A percentile compares a stretch with the other conserved stretches of the same genome.
phyloP scores from a whole-genome alignment of 1,284 basidiomycete species.

The Trametes versicolor region DNA sequence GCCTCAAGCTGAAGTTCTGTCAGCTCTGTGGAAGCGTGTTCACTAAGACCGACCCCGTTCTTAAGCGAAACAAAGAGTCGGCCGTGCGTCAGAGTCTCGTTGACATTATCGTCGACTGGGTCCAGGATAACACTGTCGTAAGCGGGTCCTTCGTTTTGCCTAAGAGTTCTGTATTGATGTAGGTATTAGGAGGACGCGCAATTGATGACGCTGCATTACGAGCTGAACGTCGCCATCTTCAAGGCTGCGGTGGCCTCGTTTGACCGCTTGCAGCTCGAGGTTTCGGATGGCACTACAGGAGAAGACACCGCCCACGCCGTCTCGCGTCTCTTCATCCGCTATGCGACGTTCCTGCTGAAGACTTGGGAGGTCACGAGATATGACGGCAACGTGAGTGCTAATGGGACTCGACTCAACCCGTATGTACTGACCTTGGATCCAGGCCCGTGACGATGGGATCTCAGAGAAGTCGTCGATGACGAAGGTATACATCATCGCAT shows the following conservation, averaged over 20 bases:
- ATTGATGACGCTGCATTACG: slow-evolving; percentile 47
- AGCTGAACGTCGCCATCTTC: slow-evolving; percentile 79
- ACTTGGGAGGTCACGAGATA: slow-evolving; percentile 63
- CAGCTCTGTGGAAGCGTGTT: slow-evolving; percentile 76
- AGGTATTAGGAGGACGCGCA: slow-evolving; percentile 15
- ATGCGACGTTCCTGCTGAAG: slow-evolving; percentile 72
- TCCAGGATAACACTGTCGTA: slow-evolving; percentile 61
- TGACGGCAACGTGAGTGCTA: slow-evolving; percentile 52
- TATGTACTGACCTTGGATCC: background rate
- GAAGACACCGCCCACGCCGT: slow-evolving; percentile 77
- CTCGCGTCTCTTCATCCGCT: slow-evolving; percentile 82
- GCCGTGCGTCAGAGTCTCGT: slow-evolving; percentile 73
- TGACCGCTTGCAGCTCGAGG: slow-evolving; percentile 77
- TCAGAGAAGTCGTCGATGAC: slow-evolving; percentile 64
- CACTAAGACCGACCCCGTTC: slow-evolving; percentile 66
- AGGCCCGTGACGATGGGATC: slow-evolving; percentile 56
- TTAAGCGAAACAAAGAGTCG: slow-evolving; percentile 71
- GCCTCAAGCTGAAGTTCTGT: slow-evolving; percentile 83
- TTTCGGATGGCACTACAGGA: slow-evolving; percentile 63
- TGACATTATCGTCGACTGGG: slow-evolving; percentile 83
- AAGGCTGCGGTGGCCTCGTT: slow-evolving; percentile 79
- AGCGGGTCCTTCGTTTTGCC: slow-evolving; percentile 32
- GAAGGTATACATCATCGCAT: slow-evolving; percentile 50
- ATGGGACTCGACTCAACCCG: background rate
- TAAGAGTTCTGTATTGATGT: background rate